Evolutionary conservation across 1,139 yeast genomes (phyloP), one percentile per base, ranked within the genome.

Genomic region (Geotrichum macrosporum): DNA sequence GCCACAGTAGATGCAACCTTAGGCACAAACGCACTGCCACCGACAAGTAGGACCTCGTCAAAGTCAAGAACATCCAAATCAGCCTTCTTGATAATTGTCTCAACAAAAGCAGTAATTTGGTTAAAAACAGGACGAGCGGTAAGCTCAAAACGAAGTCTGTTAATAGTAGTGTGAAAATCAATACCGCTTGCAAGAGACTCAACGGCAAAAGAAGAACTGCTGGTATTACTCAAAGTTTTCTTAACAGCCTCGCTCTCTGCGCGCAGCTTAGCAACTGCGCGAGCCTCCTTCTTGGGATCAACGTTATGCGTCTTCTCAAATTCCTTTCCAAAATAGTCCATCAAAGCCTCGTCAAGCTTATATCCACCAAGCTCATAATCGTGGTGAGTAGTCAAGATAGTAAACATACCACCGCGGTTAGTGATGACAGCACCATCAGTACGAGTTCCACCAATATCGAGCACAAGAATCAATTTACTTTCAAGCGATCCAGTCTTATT

Each of bases 371-470:
- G 76, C 47, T 78, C 80, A 60, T 74, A 74, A 66, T 86, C 84
- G 64, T 89, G 96, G 52, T 80, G 80, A 57, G 97, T 87, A 51
- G 95, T 83, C 59, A 92, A 74, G 45, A 88, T 75, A 50, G 98
- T 92, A 70, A 86, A 77, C 55, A 89, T 79, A 61, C 98, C 98
- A 54, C 95, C 95, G 74, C 97, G 83, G 52, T 83, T 86, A 40
- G 96, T 80, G 61, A 92, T 74, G 46, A 94, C 92, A 49, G 98
- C 96, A 54, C 92, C 96, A 65, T 92, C 98, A 35, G 95, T 83
- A 71, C 98, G 81, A 59, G 88, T 77, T 65, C 96, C 97, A 67
- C 98, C 99, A 62, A 92, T 85, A 69, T 92, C 98, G 44, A 95
- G 94, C 58, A 94, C 96, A 47, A 86, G 94, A 60, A 83, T 87